Evolutionary conservation across 257 asterid genomes (phyloP), one percentile per base, ranked within the genome.

Genomic region (Salvia splendens): DNA sequence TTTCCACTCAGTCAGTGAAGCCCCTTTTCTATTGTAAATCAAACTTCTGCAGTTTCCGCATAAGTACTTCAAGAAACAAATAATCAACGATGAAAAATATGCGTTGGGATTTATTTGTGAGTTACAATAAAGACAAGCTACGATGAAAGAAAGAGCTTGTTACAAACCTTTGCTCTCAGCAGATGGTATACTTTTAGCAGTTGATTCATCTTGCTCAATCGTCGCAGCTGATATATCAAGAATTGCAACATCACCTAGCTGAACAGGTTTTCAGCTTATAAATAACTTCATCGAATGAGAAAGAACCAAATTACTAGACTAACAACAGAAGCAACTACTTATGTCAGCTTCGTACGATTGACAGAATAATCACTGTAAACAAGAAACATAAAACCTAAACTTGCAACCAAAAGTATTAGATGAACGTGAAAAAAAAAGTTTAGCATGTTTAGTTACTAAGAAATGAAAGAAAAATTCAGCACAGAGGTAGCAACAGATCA

Each of bases 241-340:
- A 69, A 90, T 78, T 6, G 96, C 95, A 33, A 93, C 99, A 86
- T 93, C 99, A 12, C 99, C 97, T 7, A 88, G 70, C 97, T 93
- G 81, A 41, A 73, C 60, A 83, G 55, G 40, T 70, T 59, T 52
- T 53, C 50, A 72, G 68, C 62, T 69, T 35, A 45, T 48, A 41
- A 57, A 24, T 41, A 64, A 52, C 48, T 55, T 57, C 42, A 41
- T 50, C 48, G 30, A 52, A 64, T 53, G 70, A 4, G 51, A 52
- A 49, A 51, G 15, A 11, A 67, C 38, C 16, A 32, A 45, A 33
- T 58, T 57, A 42, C 30, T 46, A 38, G 28, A 14, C 61, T 20
- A 56, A 55, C 38, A 67, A 30, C 30, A 46, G 17, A 53, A 64
- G 15, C 55, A 63, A 59, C 17, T 49, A 40, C 14, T 40, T 38